Evolutionary conservation across 164 flowering plant genomes (phyloP).

Genomic region (Dillenia suffruticosa): DNA sequence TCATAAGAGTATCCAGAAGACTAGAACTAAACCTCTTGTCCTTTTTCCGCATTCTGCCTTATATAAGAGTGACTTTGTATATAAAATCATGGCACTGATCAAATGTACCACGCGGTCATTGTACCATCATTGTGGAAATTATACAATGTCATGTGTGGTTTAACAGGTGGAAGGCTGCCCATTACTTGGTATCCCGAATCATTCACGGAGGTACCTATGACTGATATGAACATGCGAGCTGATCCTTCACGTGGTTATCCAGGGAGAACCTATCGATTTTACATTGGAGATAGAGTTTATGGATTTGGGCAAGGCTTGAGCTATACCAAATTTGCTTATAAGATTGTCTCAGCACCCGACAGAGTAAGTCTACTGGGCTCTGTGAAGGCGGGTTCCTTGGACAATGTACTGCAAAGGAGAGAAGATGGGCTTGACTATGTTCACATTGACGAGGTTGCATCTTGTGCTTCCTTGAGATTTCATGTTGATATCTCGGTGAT

Average conservation of each 20-base stretch:
- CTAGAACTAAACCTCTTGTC: too few relatives aligned
- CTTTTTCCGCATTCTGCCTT: too few relatives aligned
- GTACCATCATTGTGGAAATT: background rate
- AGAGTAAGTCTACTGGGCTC: slow-evolving; percentile 29
- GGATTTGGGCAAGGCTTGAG: slow-evolving; percentile 82
- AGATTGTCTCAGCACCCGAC: slow-evolving; percentile 50
- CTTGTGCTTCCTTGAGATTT: slow-evolving; percentile 61
- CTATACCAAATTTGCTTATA: slow-evolving; percentile 55
- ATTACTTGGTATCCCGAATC: slow-evolving; percentile 97
- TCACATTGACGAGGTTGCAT: slow-evolving; percentile 36
- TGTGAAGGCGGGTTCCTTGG: slow-evolving; percentile 4
- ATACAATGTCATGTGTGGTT: slow-evolving; percentile 2
- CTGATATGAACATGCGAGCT: slow-evolving; percentile 85
- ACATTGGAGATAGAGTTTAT: slow-evolving; percentile 57
- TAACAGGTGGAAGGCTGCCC: slow-evolving; percentile 82
- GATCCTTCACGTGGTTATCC: slow-evolving; percentile 72
- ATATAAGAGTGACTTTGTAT: too few relatives aligned
- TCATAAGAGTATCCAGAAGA: too few relatives aligned
- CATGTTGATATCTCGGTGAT: slow-evolving; percentile 40
- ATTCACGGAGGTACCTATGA: slow-evolving; percentile 75
- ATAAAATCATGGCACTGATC: too few relatives aligned
- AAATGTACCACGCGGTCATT: background rate
- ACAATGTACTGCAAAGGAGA: slow-evolving; percentile 15
- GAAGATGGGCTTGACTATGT: slow-evolving; percentile 29
- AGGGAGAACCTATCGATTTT: slow-evolving; percentile 88